These are phyloP conservation scores for Trichoderma oligosporum DNA, from an alignment of 2,329 filamentous ascomycete species.

Conservation along the genomic window DNA sequence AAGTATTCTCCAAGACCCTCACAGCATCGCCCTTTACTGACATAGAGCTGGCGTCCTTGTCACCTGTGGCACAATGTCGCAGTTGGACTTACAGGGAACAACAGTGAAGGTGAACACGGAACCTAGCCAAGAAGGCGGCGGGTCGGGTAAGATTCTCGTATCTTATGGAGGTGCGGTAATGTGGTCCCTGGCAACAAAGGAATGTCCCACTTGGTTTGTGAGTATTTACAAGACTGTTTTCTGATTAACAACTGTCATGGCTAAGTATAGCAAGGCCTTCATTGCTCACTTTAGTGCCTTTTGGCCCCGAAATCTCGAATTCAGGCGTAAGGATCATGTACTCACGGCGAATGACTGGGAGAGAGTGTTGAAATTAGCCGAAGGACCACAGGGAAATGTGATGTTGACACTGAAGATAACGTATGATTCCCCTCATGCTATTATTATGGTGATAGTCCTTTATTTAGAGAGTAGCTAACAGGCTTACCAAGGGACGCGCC, in stretches of 20 bases:
- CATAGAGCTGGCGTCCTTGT: slow-evolving; percentile 34
- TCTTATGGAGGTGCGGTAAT: slow-evolving; percentile 33
- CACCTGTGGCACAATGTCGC: slow-evolving; percentile 40
- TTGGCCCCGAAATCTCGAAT: slow-evolving; percentile 39
- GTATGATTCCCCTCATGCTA: neutral
- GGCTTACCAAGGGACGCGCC: neutral
- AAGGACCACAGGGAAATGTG: slow-evolving; percentile 23
- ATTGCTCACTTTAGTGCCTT: slow-evolving; percentile 41
- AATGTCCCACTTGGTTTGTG: slow-evolving; percentile 47
- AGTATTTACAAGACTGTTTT: slow-evolving; percentile 22
- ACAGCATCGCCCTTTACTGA: neutral
- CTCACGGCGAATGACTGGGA: slow-evolving; percentile 31
- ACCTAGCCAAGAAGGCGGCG: slow-evolving; percentile 26
- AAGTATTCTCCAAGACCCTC: slow-evolving; percentile 18
- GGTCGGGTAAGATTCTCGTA: slow-evolving; percentile 33
- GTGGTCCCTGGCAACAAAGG: slow-evolving; percentile 38
- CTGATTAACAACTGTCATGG: neutral
- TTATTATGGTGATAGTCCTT: neutral
- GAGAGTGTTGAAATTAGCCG: slow-evolving; percentile 30
- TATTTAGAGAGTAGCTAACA: neutral
- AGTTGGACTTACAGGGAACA: slow-evolving; percentile 34
- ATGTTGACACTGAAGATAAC: slow-evolving; percentile 24
- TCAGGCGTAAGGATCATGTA: slow-evolving; percentile 33
- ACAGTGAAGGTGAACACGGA: slow-evolving; percentile 31
- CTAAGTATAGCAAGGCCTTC: slow-evolving; percentile 33